Evolutionary conservation across 2,329 filamentous ascomycete species (phyloP).

Genomic region (Clarireedia sp.): DNA sequence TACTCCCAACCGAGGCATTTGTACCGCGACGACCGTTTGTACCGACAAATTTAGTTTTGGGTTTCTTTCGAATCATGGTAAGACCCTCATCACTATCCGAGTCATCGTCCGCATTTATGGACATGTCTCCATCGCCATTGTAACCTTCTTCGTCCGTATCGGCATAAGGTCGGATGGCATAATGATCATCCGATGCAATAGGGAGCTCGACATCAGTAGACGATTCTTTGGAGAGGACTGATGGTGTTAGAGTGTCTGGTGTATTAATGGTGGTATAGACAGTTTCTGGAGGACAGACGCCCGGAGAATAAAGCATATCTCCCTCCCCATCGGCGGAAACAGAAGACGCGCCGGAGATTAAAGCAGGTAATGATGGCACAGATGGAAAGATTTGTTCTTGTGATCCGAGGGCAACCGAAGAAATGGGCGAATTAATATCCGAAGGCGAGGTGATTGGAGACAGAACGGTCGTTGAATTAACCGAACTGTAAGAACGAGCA

Average conservation of each 20-base stretch:
- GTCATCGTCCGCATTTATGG: slow-evolving; percentile 21
- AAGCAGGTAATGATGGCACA: slow-evolving; percentile 54
- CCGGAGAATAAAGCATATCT: slow-evolving; percentile 46
- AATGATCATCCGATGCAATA: slow-evolving; percentile 3
- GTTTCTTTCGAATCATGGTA: slow-evolving; percentile 32
- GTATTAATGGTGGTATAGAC: slow-evolving; percentile 18
- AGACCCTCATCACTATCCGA: slow-evolving; percentile 29
- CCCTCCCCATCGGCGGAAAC: slow-evolving; percentile 55
- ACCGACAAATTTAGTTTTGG: slow-evolving; percentile 19
- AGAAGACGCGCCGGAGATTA: slow-evolving; percentile 57
- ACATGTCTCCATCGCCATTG: slow-evolving; percentile 24
- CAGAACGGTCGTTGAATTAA: slow-evolving; percentile 35
- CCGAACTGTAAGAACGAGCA: slow-evolving; percentile 25
- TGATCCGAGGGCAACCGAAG: slow-evolving; percentile 41
- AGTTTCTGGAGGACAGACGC: slow-evolving; percentile 38
- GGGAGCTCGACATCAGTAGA: slow-evolving; percentile 12
- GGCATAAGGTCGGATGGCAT: slow-evolving; percentile 9
- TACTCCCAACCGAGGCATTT: slow-evolving; percentile 52
- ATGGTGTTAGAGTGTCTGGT: slow-evolving; percentile 25
- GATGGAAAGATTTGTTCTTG: slow-evolving; percentile 40
- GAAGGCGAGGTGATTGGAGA: slow-evolving; percentile 22
- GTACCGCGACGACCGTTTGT: slow-evolving; percentile 43
- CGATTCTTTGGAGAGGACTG: slow-evolving; percentile 20
- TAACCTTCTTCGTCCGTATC: slow-evolving; percentile 26
- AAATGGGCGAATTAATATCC: slow-evolving; percentile 27